These are phyloP conservation scores for Irpex sp. DNA, from an alignment of 1,284 basidiomycete genomes.

Conservation along the genomic window DNA sequence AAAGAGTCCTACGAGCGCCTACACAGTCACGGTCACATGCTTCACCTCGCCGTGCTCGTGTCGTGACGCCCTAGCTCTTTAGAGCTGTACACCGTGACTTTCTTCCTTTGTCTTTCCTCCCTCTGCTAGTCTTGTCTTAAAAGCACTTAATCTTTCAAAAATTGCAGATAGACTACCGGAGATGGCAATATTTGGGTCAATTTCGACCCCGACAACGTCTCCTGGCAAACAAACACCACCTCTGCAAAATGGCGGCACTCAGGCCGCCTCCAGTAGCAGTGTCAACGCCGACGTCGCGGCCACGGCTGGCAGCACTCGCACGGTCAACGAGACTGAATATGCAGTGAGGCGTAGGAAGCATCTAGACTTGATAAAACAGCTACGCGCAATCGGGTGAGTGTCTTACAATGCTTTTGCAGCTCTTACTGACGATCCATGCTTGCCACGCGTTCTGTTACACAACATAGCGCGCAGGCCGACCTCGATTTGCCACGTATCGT, in stretches of 20 bases:
- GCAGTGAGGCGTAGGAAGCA: conserved; percentile 9
- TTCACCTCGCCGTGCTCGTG: background rate
- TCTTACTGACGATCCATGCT: background rate
- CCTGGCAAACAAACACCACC: background rate
- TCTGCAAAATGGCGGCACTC: background rate
- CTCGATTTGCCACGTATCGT: conserved; percentile 67
- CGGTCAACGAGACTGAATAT: conserved; percentile 7
- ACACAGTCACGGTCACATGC: background rate
- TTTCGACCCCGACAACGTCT: background rate
- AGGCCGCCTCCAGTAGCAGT: background rate
- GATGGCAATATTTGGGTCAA: background rate
- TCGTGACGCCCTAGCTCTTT: too few species aligned
- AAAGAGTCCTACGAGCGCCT: too few species aligned
- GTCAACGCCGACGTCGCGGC: background rate
- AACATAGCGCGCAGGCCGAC: conserved; percentile 51
- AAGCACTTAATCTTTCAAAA: too few species aligned
- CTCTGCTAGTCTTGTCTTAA: background rate
- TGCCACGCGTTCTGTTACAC: background rate
- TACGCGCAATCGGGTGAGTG: conserved; percentile 10
- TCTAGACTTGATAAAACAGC: conserved; percentile 10
- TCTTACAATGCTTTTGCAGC: too few species aligned
- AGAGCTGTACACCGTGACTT: background rate
- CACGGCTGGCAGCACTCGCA: background rate
- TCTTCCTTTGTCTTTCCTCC: background rate
- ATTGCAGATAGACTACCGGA: too few species aligned